phyloP scores from a whole-genome alignment of 305 asterid species.

The Rubia balearica region DNA sequence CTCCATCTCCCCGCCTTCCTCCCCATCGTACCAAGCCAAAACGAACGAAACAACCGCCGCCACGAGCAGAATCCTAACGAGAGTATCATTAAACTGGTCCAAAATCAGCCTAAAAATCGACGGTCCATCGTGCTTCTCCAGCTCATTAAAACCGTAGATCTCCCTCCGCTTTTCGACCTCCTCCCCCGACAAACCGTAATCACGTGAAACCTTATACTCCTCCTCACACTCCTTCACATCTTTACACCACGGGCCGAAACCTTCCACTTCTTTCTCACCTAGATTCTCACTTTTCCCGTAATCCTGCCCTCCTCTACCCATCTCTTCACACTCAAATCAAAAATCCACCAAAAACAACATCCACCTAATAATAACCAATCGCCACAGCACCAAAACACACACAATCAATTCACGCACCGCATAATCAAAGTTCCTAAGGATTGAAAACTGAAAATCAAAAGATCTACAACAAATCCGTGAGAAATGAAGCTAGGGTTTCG shows the following conservation, averaged over 20 bases:
- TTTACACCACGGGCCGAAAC: conserved; percentile 58
- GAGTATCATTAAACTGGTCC: conserved; percentile 87
- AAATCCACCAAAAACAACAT: conserved; percentile 7
- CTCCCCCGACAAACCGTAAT: conserved; percentile 45
- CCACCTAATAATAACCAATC: conserved; percentile 3
- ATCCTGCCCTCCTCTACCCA: conserved; percentile 78
- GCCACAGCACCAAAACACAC: neutral
- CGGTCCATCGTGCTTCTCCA: conserved; percentile 88
- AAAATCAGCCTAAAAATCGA: conserved; percentile 64
- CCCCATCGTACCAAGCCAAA: conserved; percentile 88
- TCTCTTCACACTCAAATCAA: conserved; percentile 20
- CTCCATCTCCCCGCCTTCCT: conserved; percentile 92
- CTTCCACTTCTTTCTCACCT: conserved; percentile 28
- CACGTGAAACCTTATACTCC: conserved; percentile 45
- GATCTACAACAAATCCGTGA: conserved; percentile 2
- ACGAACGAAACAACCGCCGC: conserved; percentile 92
- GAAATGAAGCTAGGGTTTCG: conserved; percentile 10
- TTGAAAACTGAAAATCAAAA: neutral
- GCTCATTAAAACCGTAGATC: conserved; percentile 74
- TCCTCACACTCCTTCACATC: conserved; percentile 72
- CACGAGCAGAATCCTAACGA: conserved; percentile 72
- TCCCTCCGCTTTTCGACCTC: conserved; percentile 59
- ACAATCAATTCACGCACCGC: neutral
- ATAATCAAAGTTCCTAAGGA: neutral
- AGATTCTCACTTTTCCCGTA: conserved; percentile 40